Evolutionary conservation across 2,329 filamentous ascomycete species (phyloP), one percentile per base, ranked within the genome.

Genomic region (Diaporthe aspalathi): DNA sequence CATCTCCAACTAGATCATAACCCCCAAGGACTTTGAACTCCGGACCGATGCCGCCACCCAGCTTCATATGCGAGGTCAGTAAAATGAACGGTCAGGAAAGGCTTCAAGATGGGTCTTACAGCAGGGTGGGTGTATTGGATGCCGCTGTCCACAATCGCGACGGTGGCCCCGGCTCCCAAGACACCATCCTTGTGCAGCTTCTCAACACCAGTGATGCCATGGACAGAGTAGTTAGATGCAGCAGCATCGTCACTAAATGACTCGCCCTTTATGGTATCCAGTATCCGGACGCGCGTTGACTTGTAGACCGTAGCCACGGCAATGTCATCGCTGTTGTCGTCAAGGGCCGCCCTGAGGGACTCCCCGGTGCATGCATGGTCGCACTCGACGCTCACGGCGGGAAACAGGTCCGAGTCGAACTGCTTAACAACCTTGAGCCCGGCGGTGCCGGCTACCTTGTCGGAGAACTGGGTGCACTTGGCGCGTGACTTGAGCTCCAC

Each of bases 81-180:
- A 17, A 40, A 68, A 20, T 45, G 17, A 40, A 29, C n/a, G 14
- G 12, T 5, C 16, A 27, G 3, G 12, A 20, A 1, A 24, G 24
- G 62, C 24, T 20, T 63, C 65, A 5, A 27, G 63, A 68, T 12
- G 4, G 1, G 20, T 47, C 57, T 62, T 47, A 62, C 57, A 16
- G 75, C 76, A 16, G 74, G 73, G 27, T 77, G 76, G 0, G 65
- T 74, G 53, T 77, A 77, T 24, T 73, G 56, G 1, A 67, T 70
- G 4, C 76, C 76, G 9, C 75, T 75, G 47, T 77, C 76, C 1
- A 77, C 73, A 11, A 77, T 62, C 11, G 67, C 76, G 11, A 77
- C 68, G 8, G 65, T 65, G 12, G 62, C 75, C 0, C 76, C 76
- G 40, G 74, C 70, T 17, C 76, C 76, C 6, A 68, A 54, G 49